phyloP scores from a whole-genome alignment of 2,329 filamentous ascomycete genomes.

The Aspergillus aculeatus region DNA sequence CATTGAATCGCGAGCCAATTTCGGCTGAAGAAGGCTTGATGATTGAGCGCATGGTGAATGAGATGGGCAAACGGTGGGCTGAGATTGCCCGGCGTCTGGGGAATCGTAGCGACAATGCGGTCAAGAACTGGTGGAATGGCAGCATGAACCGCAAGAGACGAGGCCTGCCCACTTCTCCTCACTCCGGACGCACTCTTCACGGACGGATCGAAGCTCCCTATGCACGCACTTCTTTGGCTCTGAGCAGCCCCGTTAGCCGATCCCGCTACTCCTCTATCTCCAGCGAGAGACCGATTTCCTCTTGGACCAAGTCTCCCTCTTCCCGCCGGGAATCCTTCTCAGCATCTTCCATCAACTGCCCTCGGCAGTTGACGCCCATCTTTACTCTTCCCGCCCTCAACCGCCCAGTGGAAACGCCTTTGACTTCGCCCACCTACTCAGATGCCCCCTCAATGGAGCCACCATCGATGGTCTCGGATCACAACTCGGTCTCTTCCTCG shows the following conservation, averaged over 20 bases:
- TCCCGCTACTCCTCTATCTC: conserved; percentile 29
- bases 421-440: conserved; percentile 65
- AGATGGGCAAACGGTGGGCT: conserved; percentile 86
- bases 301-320: conserved; percentile 21
- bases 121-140: conserved; percentile 99
- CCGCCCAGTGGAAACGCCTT: conserved; percentile 52
- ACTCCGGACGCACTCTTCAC: conserved; percentile 31
- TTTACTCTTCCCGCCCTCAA: conserved; percentile 40
- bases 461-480: conserved; percentile 70
- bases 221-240: conserved; percentile 29
- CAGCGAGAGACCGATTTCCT: conserved; percentile 21
- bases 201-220: conserved; percentile 44
- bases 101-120: conserved; percentile 87
- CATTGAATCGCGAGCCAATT: conserved; percentile 71
- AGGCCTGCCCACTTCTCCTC: conserved; percentile 41
- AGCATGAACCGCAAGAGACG: conserved; percentile 77
- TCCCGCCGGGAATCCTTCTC: conserved; percentile 28
- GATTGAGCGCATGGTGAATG: conserved; percentile 74
- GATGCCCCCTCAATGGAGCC: conserved; percentile 60
- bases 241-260: conserved; percentile 28
- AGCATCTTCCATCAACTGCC: conserved; percentile 19
- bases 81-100: conserved; percentile 81
- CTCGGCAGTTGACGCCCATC: conserved; percentile 38
- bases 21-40: conserved; percentile 65
- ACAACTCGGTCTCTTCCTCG: conserved; percentile 62